Conservation (phyloP, 345 rosid species). For the Microcos paniculata region DNA sequence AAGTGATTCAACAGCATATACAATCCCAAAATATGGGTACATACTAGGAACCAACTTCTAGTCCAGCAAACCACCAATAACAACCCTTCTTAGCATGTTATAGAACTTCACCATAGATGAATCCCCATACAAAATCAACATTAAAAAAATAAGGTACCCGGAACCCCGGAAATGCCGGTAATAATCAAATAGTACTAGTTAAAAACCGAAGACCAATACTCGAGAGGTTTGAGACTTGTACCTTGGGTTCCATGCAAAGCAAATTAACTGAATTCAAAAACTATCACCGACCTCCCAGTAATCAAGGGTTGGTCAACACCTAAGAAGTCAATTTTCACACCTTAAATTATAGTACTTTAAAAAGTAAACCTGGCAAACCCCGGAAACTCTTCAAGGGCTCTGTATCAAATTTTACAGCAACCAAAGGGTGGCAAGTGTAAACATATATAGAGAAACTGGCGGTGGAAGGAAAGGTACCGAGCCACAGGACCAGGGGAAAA, state of each 20-base stretch:
- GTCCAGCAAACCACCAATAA: conserved; percentile 23
- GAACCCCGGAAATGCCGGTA: conserved; percentile 34
- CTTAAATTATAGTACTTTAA: conserved; percentile 20
- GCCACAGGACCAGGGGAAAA: not conserved
- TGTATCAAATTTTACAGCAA: conserved; percentile 30
- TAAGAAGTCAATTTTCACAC: conserved; percentile 26
- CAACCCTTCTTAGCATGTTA: conserved; percentile 23
- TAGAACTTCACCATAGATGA: conserved; percentile 22
- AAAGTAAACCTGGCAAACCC: conserved; percentile 27
- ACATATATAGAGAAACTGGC: conserved; percentile 35
- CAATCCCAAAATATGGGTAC: conserved; percentile 30
- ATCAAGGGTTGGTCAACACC: conserved; percentile 31
- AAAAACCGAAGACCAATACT: conserved; percentile 28
- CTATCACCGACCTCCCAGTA: conserved; percentile 55
- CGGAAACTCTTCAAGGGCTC: conserved; percentile 26
- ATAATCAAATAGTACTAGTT: conserved; percentile 29
- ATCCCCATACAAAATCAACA: conserved; percentile 25
- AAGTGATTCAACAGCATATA: conserved; percentile 11
- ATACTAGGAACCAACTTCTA: conserved; percentile 45
- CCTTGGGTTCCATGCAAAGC: conserved; percentile 69
- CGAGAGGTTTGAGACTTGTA: conserved; percentile 18
- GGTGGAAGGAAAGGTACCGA: conserved; percentile 45
- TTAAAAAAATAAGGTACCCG: conserved; percentile 22
- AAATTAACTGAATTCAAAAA: conserved; percentile 28
- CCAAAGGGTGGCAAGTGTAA: conserved; percentile 15